Evolutionary conservation across 164 flowering plant species (phyloP).

Genomic region (Umbilicus rupestris): DNA sequence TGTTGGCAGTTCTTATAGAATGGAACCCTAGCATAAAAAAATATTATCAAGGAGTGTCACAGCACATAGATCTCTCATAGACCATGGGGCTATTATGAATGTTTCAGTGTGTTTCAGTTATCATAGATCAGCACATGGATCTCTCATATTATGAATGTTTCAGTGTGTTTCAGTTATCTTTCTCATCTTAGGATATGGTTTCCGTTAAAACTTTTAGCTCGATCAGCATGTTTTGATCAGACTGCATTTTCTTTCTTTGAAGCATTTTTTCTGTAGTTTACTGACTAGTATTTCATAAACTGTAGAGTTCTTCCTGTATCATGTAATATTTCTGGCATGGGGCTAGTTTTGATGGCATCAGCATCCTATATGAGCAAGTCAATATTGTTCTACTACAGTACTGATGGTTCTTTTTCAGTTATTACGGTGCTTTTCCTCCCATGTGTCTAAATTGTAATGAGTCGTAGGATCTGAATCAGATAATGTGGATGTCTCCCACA

Average conservation of each 20-base stretch:
- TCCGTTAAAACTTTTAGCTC: too few species aligned
- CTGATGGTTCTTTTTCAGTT: slow-evolving; percentile 90
- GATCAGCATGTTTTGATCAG: too few species aligned
- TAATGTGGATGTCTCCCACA: not conserved
- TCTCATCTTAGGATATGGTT: not conserved
- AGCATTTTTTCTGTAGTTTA: too few species aligned
- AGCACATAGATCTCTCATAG: too few species aligned
- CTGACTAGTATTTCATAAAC: slow-evolving; percentile 8
- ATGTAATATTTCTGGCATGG: slow-evolving; percentile 49
- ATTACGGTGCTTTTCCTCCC: not conserved
- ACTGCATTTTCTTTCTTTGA: too few species aligned
- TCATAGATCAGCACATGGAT: too few species aligned
- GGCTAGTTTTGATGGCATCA: slow-evolving; percentile 39
- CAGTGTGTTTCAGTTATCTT: not conserved
- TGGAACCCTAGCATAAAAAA: too few species aligned
- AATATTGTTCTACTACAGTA: slow-evolving; percentile 65
- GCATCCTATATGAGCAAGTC: slow-evolving; percentile 66
- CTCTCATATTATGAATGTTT: not conserved
- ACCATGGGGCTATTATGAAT: too few species aligned
- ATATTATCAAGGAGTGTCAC: too few species aligned
- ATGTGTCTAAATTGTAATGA: not conserved
- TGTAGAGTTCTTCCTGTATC: slow-evolving; percentile 61
- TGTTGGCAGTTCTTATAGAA: too few species aligned
- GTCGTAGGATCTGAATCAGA: not conserved
- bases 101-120: too few species aligned